Percentiles rank a stretch among this genome's conserved stretches.
Evolutionary conservation across 2,329 filamentous ascomycete genomes (phyloP).

Genomic region (Calonectria leucothoes): DNA sequence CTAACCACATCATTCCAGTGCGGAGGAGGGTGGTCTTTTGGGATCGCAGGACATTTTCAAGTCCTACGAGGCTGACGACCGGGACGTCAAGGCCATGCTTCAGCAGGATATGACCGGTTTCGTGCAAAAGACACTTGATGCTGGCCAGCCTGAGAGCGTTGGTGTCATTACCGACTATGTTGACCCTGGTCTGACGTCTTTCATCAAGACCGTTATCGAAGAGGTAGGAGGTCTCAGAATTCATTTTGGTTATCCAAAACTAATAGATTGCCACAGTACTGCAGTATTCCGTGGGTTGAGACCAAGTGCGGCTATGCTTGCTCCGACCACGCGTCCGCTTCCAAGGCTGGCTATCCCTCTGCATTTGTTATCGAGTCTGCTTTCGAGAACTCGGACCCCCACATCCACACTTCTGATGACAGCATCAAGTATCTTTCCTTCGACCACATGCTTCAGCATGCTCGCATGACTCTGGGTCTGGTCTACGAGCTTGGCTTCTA

Average conservation of each 20-base stretch:
- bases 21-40: constrained; percentile 88
- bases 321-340: constrained; percentile 79
- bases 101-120: constrained; percentile 99
- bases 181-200: constrained; percentile 82
- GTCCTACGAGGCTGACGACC: constrained; percentile 77
- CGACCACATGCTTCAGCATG: constrained; percentile 93
- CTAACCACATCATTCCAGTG: constrained; percentile 58
- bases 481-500: constrained; percentile 88
- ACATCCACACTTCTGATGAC: constrained; percentile 79
- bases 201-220: constrained; percentile 90
- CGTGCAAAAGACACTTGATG: constrained; percentile 83
- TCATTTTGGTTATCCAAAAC: background rate
- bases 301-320: constrained; percentile 92
- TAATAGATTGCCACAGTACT: constrained; percentile 69
- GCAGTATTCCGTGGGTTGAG: constrained; percentile 85
- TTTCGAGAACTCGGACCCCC: constrained; percentile 73
- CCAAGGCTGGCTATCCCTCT: constrained; percentile 79
- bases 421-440: constrained; percentile 80
- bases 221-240: constrained; percentile 46
- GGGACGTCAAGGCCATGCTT: constrained; percentile 93
- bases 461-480: constrained; percentile 83
- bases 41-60: constrained; percentile 92
- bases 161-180: constrained; percentile 96
- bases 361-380: constrained; percentile 82
- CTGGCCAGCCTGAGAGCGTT: constrained; percentile 85